These are phyloP conservation scores for Chlorella vulgaris DNA, from an alignment of 139 green algal species.

Conservation along the genomic window DNA sequence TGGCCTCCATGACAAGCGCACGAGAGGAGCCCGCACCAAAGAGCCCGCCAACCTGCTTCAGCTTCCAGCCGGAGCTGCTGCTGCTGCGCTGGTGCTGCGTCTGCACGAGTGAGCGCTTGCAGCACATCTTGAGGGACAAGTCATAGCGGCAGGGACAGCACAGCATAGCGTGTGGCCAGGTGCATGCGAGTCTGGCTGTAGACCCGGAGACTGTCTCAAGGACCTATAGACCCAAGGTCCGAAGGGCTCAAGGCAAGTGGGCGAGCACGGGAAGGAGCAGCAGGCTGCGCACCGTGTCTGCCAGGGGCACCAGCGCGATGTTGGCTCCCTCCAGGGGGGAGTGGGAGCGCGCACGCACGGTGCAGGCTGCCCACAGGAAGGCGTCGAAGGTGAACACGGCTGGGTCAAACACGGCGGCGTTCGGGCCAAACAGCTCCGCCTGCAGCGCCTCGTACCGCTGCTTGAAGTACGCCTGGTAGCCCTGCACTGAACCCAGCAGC, in stretches of 20 bases:
- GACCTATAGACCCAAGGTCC: no score
- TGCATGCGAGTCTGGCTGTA: neutral
- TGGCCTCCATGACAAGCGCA: conserved; percentile 61
- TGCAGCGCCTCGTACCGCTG: conserved; percentile 63
- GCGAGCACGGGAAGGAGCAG: neutral
- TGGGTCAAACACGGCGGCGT: conserved; percentile 53
- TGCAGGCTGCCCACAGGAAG: conserved; percentile 82
- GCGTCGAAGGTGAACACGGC: conserved; percentile 58
- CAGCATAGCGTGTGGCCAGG: neutral
- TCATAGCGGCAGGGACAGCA: neutral
- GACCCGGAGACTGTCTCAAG: neutral
- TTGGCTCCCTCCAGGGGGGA: conserved; percentile 71
- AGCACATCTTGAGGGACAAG: no score
- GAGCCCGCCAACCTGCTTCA: conserved; percentile 49
- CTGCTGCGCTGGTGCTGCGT: conserved; percentile 54
- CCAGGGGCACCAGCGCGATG: conserved; percentile 81
- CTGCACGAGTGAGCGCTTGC: conserved; percentile 47
- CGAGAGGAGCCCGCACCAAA: conserved; percentile 51
- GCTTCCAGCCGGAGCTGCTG: conserved; percentile 47
- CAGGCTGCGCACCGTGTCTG: conserved; percentile 65
- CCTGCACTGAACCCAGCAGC: conserved; percentile 53
- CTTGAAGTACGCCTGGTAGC: conserved; percentile 80
- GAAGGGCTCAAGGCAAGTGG: no score
- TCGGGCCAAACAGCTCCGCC: conserved; percentile 41
- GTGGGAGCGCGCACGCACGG: conserved; percentile 71